Conservation (phyloP, 1,284 basidiomycete species). For the Wallemia hederae region DNA sequence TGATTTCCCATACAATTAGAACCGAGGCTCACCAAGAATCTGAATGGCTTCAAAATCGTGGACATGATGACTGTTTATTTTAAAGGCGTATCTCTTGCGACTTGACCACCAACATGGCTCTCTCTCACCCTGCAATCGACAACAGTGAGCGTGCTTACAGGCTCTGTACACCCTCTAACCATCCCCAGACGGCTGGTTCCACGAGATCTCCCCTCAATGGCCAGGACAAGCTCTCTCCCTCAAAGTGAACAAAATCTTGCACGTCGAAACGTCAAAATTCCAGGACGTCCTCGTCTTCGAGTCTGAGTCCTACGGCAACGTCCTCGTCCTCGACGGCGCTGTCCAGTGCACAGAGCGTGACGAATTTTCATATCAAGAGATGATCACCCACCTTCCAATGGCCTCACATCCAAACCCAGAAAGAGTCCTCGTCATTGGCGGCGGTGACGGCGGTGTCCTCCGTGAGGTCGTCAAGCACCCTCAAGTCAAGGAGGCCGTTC, state of each 20-base stretch:
- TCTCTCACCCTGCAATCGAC: not conserved
- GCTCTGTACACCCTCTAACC: constrained; percentile 5
- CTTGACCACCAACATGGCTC: not conserved
- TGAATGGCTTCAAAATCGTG: not conserved
- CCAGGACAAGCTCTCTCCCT: constrained; percentile 82
- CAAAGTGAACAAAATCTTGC: constrained; percentile 82
- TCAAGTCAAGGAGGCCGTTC: constrained; percentile 64
- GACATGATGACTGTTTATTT: not conserved
- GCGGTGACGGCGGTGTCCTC: constrained; percentile 85
- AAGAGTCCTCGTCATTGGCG: constrained; percentile 85
- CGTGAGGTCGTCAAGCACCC: constrained; percentile 91
- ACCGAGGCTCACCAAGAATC: not conserved
- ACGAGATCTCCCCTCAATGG: constrained; percentile 90
- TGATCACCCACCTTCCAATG: constrained; percentile 90
- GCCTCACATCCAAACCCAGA: constrained; percentile 88
- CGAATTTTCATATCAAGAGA: constrained; percentile 99
- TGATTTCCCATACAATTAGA: not conserved
- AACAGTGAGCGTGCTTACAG: not conserved
- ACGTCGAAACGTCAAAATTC: constrained; percentile 72
- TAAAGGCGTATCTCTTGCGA: not conserved
- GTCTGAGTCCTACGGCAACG: constrained; percentile 80
- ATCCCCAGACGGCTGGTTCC: constrained; percentile 74
- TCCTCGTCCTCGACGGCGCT: constrained; percentile 80
- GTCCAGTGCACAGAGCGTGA: constrained; percentile 94
- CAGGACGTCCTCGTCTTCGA: constrained; percentile 92